These are phyloP conservation scores for Epichloe scottii DNA, from an alignment of 2,329 filamentous ascomycete species.

Conservation along the genomic window DNA sequence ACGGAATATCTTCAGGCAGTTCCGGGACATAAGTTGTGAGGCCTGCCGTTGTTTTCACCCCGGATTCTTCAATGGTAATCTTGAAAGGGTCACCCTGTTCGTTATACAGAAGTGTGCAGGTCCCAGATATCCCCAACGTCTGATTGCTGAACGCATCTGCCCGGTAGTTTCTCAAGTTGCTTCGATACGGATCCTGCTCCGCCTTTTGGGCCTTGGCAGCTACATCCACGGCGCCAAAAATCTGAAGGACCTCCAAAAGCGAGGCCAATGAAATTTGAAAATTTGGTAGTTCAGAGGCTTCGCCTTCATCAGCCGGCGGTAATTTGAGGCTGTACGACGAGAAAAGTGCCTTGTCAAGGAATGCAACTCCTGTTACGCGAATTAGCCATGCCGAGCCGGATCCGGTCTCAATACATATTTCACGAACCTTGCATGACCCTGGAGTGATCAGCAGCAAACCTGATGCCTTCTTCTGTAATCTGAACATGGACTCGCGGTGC, in stretches of 20 bases:
- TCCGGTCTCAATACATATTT: not conserved
- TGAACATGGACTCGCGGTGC: constrained; percentile 50
- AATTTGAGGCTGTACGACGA: constrained; percentile 65
- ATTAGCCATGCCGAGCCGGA: not conserved
- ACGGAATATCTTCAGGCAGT: constrained; percentile 68
- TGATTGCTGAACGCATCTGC: constrained; percentile 73
- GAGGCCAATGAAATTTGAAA: constrained; percentile 84
- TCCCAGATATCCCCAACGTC: constrained; percentile 69
- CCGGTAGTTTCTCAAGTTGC: constrained; percentile 48
- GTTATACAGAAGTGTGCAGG: constrained; percentile 71
- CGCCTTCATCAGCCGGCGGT: constrained; percentile 23
- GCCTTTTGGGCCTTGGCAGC: constrained; percentile 43
- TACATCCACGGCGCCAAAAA: constrained; percentile 75
- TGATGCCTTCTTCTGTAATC: constrained; percentile 72
- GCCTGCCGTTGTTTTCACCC: constrained; percentile 80
- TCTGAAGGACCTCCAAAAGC: constrained; percentile 86
- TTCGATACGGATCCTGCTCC: constrained; percentile 47
- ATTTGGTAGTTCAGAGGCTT: constrained; percentile 39
- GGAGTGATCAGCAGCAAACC: constrained; percentile 78
- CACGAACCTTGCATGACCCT: constrained; percentile 75
- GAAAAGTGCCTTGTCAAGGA: constrained; percentile 82
- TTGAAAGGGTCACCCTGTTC: constrained; percentile 66
- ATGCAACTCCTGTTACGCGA: constrained; percentile 38
- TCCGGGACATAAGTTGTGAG: constrained; percentile 79
- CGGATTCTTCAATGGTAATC: constrained; percentile 74